Conservation (phyloP, 2,329 filamentous ascomycete species). For the Aspergillus sp. region DNA sequence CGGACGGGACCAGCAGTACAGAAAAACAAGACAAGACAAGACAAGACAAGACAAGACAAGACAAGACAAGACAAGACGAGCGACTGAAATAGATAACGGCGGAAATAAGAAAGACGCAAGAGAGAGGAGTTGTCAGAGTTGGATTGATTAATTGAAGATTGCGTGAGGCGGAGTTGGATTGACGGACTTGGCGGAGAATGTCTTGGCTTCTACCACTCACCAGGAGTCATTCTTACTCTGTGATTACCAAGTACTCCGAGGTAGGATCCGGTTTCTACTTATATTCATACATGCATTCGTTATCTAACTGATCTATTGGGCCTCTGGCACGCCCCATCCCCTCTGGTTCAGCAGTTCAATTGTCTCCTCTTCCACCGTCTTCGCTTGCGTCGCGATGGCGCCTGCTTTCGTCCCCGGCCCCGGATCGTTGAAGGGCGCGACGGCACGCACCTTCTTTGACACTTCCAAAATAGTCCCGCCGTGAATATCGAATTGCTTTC, state of each 20-base stretch:
- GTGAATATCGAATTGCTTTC: constrained; percentile 26
- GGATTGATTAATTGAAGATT: neutral
- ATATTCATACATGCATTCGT: neutral
- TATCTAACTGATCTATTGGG: constrained; percentile 6
- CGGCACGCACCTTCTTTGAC: constrained; percentile 44
- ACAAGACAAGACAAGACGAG: no score
- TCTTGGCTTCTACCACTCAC: neutral
- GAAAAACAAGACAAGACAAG: no score
- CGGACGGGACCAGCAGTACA: neutral
- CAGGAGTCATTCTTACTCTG: neutral
- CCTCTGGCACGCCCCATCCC: constrained; percentile 42
- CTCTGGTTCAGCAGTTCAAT: constrained; percentile 40
- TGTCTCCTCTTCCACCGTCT: constrained; percentile 41
- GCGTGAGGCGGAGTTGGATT: constrained; percentile 2
- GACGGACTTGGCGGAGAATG: neutral
- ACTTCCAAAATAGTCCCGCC: constrained; percentile 52
- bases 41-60: no score
- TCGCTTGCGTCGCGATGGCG: constrained; percentile 38
- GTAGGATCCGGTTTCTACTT: no score
- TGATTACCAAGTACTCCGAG: neutral
- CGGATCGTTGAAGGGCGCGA: constrained; percentile 46
- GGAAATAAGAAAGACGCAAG: no score
- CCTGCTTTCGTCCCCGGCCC: constrained; percentile 43
- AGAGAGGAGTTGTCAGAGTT: no score
- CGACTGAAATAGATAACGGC: no score